These are phyloP conservation scores for Ustilago esculenta DNA, from an alignment of 1,284 basidiomycete genomes.

Conservation along the genomic window DNA sequence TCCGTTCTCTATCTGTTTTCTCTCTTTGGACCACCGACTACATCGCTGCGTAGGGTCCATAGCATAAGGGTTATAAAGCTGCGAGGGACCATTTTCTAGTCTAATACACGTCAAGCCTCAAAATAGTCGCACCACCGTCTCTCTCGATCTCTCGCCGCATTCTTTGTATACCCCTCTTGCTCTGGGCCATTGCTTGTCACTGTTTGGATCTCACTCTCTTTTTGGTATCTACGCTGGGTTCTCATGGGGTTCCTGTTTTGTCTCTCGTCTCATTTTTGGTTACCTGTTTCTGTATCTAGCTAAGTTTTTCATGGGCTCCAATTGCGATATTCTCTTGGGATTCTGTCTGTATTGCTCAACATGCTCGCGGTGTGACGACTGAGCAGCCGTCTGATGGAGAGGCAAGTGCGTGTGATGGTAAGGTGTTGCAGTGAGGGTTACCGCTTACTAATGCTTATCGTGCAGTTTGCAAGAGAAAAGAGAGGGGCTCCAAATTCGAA, in stretches of 20 bases:
- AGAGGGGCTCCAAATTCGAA: constrained; percentile 11
- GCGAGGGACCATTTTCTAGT: constrained; percentile 8
- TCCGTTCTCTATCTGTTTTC: too few species aligned
- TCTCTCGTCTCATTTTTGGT: neutral
- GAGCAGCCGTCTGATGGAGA: neutral
- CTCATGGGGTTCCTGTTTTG: neutral
- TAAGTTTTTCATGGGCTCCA: too few species aligned
- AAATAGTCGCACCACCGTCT: neutral
- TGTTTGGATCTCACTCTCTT: neutral
- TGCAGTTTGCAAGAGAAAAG: neutral
- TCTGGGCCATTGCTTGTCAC: neutral
- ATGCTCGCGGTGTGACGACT: too few species aligned
- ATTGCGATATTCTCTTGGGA: too few species aligned
- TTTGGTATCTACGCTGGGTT: neutral
- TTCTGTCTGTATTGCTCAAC: too few species aligned
- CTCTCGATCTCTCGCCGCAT: neutral
- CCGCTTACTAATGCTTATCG: constrained; percentile 10
- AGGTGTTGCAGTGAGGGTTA: neutral
- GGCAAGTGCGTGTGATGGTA: neutral
- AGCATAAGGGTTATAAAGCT: constrained; percentile 10
- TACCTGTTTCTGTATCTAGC: too few species aligned
- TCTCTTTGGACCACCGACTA: too few species aligned
- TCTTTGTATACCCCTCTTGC: constrained; percentile 1
- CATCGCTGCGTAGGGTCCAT: constrained; percentile 1
- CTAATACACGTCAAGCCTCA: constrained; percentile 15